Conservation (phyloP, 305 asterid genomes). For the Plantago lanceolata region DNA sequence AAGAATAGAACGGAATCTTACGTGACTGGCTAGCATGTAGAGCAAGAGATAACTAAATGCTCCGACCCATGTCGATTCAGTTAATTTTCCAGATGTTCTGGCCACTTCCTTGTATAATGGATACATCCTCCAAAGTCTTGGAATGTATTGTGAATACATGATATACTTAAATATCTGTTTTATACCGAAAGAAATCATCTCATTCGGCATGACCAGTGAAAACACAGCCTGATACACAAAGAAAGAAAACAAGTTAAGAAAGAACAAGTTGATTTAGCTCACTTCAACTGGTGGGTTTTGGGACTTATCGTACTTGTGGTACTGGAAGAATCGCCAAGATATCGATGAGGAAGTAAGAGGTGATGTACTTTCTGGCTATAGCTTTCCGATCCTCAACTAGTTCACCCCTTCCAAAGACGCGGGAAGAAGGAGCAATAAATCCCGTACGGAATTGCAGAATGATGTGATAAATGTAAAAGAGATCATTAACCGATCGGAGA, state of each 20-base stretch:
- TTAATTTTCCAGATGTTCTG: constrained; percentile 96
- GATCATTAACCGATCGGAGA: constrained; percentile 75
- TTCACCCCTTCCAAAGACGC: constrained; percentile 99
- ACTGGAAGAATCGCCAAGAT: constrained; percentile 88
- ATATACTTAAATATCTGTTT: constrained; percentile 72
- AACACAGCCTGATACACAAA: constrained; percentile 46
- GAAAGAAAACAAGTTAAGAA: background rate
- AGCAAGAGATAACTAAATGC: constrained; percentile 85
- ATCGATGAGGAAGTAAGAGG: constrained; percentile 76
- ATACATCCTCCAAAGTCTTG: constrained; percentile 60
- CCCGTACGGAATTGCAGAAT: constrained; percentile 96
- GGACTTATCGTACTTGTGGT: constrained; percentile 65
- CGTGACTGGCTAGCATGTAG: constrained; percentile 99
- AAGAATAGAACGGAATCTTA: constrained; percentile 35
- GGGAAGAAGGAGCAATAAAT: constrained; percentile 94
- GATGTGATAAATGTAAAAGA: constrained; percentile 88
- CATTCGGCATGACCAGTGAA: constrained; percentile 77
- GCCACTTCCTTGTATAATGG: constrained; percentile 86
- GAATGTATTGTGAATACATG: constrained; percentile 79
- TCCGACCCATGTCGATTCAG: constrained; percentile 99
- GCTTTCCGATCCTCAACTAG: constrained; percentile 85
- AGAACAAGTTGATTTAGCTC: constrained; percentile 13
- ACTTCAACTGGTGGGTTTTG: background rate
- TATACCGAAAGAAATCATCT: constrained; percentile 77
- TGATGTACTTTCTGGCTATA: constrained; percentile 88